Percentiles rank a stretch among this genome's conserved stretches.
Evolutionary conservation across 306 rosid genomes (phyloP).

Genomic region (Prunus dulcis): DNA sequence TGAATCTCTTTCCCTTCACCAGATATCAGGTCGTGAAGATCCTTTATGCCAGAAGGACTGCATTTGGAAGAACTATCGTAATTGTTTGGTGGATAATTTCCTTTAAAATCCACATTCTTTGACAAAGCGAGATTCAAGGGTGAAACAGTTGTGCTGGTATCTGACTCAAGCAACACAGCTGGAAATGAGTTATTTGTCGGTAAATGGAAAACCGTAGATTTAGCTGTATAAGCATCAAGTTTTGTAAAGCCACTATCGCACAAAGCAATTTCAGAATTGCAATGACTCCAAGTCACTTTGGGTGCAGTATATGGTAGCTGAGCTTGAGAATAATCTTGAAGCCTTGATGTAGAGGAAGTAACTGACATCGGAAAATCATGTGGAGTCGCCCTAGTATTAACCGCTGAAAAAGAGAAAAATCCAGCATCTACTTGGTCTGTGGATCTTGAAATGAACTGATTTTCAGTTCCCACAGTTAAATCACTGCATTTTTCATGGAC

Average conservation of each 20-base stretch:
- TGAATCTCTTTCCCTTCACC: constrained; percentile 16
- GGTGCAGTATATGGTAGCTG: constrained; percentile 22
- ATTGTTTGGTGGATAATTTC: neutral
- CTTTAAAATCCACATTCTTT: neutral
- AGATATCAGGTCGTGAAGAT: neutral
- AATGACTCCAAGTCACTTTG: neutral
- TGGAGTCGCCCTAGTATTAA: constrained; percentile 22
- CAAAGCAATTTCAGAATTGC: neutral
- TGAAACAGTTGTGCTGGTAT: neutral
- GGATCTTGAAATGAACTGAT: constrained; percentile 26
- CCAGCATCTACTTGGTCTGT: constrained; percentile 16
- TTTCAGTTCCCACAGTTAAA: constrained; percentile 26
- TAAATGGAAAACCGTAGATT: constrained; percentile 1
- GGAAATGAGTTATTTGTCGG: neutral
- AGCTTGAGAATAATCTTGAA: constrained; percentile 28
- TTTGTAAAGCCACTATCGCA: neutral
- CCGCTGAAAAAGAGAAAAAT: constrained; percentile 20
- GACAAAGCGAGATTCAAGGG: neutral
- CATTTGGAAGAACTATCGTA: constrained; percentile 9
- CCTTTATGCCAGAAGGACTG: neutral
- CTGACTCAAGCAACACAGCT: constrained; percentile 6
- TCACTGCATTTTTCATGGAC: neutral
- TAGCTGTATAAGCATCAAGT: neutral
- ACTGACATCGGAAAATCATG: constrained; percentile 29
- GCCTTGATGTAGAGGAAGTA: constrained; percentile 22